A percentile compares a stretch with the other conserved stretches of the same genome.
Conservation (phyloP, 371 early-diverging fungal genomes). For the Mortierella sp. region DNA sequence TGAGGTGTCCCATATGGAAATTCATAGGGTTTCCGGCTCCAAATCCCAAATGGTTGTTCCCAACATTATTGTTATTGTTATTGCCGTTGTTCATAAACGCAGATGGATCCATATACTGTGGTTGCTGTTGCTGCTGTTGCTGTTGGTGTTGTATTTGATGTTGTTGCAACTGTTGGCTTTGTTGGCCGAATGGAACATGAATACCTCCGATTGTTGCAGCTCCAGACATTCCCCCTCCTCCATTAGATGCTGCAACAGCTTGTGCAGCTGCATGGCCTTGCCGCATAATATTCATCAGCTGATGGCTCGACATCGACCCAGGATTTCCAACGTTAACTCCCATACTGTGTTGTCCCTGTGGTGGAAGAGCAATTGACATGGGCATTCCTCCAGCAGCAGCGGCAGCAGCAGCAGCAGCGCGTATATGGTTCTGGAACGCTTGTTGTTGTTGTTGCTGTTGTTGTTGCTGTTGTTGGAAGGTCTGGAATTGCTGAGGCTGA, state of each 20-base stretch:
- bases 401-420: background rate
- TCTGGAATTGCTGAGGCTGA: slow-evolving; percentile 19
- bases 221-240: slow-evolving; percentile 1
- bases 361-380: slow-evolving; percentile 28
- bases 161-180: slow-evolving; percentile 5
- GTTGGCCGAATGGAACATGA: slow-evolving; percentile 21
- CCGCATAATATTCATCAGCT: slow-evolving; percentile 31
- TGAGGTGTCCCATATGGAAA: slow-evolving; percentile 23
- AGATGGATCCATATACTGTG: slow-evolving; percentile 33
- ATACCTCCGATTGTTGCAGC: slow-evolving; percentile 27
- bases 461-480: slow-evolving; percentile 8
- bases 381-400: slow-evolving; percentile 6
- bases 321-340: background rate
- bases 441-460: background rate
- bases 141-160: slow-evolving; percentile 19
- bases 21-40: slow-evolving; percentile 30
- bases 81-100: slow-evolving; percentile 19
- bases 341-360: slow-evolving; percentile 24
- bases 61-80: background rate
- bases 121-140: slow-evolving; percentile 34
- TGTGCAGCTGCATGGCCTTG: slow-evolving; percentile 11
- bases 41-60: slow-evolving; percentile 6
- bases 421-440: slow-evolving; percentile 19
- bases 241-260: slow-evolving; percentile 9
- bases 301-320: slow-evolving; percentile 13